Evolutionary conservation across 129 eudicot genomes (phyloP).

Genomic region (Saposhnikovia divaricata): DNA sequence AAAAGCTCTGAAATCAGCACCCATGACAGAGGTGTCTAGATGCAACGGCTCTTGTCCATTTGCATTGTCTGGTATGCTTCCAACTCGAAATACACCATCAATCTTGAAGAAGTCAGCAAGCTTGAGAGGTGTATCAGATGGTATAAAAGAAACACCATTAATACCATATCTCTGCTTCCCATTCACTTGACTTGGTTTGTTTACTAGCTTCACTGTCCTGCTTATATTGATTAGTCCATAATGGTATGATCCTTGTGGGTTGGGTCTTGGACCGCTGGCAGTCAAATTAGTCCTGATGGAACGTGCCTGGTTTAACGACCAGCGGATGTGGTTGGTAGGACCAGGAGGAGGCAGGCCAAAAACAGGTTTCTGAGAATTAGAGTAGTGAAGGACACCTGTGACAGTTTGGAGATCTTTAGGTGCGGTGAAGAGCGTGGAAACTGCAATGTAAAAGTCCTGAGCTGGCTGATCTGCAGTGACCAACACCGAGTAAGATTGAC

Average conservation of each 20-base stretch:
- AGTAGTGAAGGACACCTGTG: conserved; percentile 9
- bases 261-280: conserved; percentile 10
- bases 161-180: conserved; percentile 15
- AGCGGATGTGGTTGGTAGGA: conserved; percentile 11
- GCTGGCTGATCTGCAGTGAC: conserved; percentile 7
- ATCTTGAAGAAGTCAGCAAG: conserved; percentile 44
- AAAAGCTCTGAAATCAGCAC: conserved; percentile 34
- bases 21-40: conserved; percentile 40
- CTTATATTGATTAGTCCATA: conserved; percentile 7
- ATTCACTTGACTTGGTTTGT: not conserved
- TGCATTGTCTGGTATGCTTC: conserved; percentile 39
- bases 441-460: conserved; percentile 1
- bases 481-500: conserved; percentile 13
- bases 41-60: conserved; percentile 6
- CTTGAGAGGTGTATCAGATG: conserved; percentile 50
- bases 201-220: conserved; percentile 8
- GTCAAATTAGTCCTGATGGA: conserved; percentile 12
- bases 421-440: not conserved
- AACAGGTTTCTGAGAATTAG: conserved; percentile 3
- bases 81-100: conserved; percentile 27
- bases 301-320: conserved; percentile 10
- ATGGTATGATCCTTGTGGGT: conserved; percentile 12
- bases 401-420: not conserved
- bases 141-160: conserved; percentile 9
- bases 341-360: conserved; percentile 3